Conservation (phyloP, 2,329 filamentous ascomycete species). For the Pyrenophora tritici-repentis region DNA sequence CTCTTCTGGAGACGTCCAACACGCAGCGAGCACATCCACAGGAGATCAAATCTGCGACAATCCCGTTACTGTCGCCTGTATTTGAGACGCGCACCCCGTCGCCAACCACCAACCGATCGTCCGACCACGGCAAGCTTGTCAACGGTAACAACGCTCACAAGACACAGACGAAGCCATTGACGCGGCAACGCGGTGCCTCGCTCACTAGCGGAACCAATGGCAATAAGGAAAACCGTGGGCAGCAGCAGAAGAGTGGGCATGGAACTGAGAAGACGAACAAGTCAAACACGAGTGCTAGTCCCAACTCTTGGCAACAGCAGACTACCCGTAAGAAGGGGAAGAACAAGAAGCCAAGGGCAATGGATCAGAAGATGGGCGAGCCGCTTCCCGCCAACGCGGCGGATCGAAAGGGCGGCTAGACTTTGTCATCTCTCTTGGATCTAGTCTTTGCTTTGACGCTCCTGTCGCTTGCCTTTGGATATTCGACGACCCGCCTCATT, state of each 20-base stretch:
- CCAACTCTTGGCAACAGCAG: slow-evolving; percentile 27
- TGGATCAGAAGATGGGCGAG: slow-evolving; percentile 48
- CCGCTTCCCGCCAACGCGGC: slow-evolving; percentile 50
- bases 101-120: slow-evolving; percentile 61
- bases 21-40: slow-evolving; percentile 50
- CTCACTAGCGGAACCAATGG: slow-evolving; percentile 26
- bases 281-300: slow-evolving; percentile 16
- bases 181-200: slow-evolving; percentile 35
- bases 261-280: slow-evolving; percentile 35
- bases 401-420: slow-evolving; percentile 54
- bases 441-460: neutral
- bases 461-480: slow-evolving; percentile 1
- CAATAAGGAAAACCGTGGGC: slow-evolving; percentile 32
- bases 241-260: slow-evolving; percentile 29
- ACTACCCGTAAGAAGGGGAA: slow-evolving; percentile 31
- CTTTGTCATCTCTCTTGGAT: neutral
- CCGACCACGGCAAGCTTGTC: slow-evolving; percentile 32
- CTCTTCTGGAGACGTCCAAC: slow-evolving; percentile 49
- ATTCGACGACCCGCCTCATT: neutral
- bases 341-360: slow-evolving; percentile 33
- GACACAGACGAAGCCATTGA: slow-evolving; percentile 33
- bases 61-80: slow-evolving; percentile 68
- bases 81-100: slow-evolving; percentile 75
- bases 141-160: slow-evolving; percentile 40
- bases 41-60: slow-evolving; percentile 47